Evolutionary conservation across 1,284 basidiomycete species (phyloP).

Genomic region (Fomitopsis pinicola): DNA sequence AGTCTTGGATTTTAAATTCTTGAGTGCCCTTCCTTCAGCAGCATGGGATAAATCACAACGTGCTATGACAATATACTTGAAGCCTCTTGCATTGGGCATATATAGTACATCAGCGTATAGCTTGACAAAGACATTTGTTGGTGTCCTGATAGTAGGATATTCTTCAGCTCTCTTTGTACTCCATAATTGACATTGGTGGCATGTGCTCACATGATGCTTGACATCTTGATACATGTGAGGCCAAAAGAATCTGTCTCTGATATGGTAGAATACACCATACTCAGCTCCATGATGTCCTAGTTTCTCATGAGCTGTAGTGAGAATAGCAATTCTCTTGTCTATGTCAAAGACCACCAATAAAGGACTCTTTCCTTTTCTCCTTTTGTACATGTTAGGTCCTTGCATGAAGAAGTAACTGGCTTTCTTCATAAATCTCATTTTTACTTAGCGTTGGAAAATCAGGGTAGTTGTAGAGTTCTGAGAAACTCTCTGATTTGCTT

Average conservation of each 20-base stretch:
- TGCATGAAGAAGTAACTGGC: no score
- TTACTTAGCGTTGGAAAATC: no score
- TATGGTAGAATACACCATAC: constrained; percentile 4
- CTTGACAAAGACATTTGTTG: constrained; percentile 29
- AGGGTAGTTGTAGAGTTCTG: no score
- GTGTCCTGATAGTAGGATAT: constrained; percentile 27
- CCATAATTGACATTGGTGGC: constrained; percentile 32
- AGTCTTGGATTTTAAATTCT: background rate
- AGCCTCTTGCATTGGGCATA: constrained; percentile 1
- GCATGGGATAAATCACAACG: constrained; percentile 14
- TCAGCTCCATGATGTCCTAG: constrained; percentile 17
- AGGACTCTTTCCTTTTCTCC: no score
- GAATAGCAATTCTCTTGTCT: background rate
- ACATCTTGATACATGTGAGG: constrained; percentile 15
- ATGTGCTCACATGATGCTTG: constrained; percentile 23
- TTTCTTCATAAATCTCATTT: no score
- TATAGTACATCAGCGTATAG: constrained; percentile 30
- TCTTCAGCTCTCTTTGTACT: constrained; percentile 22
- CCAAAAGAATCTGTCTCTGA: constrained; percentile 20
- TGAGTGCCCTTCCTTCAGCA: constrained; percentile 17
- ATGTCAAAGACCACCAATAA: background rate
- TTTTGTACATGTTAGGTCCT: no score
- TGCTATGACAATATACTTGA: background rate
- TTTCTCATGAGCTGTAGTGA: constrained; percentile 14
- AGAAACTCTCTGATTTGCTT: no score